These are phyloP conservation scores for Huntiella moniliformis DNA, from an alignment of 2,329 filamentous ascomycete genomes.

Conservation along the genomic window DNA sequence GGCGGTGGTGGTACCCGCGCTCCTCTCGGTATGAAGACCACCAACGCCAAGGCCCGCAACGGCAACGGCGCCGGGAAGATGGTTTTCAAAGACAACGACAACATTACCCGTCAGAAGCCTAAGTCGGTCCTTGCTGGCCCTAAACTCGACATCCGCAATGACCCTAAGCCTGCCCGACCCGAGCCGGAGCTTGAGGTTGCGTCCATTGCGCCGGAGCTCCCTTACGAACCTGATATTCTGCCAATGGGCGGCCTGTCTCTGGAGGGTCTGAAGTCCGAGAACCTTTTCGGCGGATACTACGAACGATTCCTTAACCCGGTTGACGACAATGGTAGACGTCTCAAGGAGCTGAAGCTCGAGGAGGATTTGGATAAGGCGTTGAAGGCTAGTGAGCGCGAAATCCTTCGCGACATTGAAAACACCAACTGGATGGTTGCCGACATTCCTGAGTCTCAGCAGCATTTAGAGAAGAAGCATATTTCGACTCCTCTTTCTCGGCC, in stretches of 20 bases:
- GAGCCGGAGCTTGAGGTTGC: slow-evolving; percentile 79
- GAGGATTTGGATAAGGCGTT: slow-evolving; percentile 31
- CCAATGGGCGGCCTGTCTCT: slow-evolving; percentile 37
- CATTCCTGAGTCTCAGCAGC: slow-evolving; percentile 26
- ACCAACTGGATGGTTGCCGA: slow-evolving; percentile 42
- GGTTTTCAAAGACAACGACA: slow-evolving; percentile 39
- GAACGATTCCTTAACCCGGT: slow-evolving; percentile 41
- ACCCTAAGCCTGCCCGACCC: slow-evolving; percentile 18
- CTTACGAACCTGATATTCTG: slow-evolving; percentile 52
- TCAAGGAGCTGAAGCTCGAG: slow-evolving; percentile 41
- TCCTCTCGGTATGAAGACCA: slow-evolving; percentile 83
- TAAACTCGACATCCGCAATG: slow-evolving; percentile 20
- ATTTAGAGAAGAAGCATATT: slow-evolving; percentile 3
- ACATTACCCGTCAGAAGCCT: slow-evolving; percentile 30
- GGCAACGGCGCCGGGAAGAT: slow-evolving; percentile 47
- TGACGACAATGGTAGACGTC: slow-evolving; percentile 48
- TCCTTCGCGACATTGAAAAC: slow-evolving; percentile 45
- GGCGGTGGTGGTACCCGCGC: slow-evolving; percentile 42
- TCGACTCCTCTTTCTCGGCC: slow-evolving; percentile 20
- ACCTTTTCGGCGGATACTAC: slow-evolving; percentile 43
- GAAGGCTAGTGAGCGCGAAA: slow-evolving; percentile 44
- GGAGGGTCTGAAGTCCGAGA: slow-evolving; percentile 37
- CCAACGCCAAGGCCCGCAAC: slow-evolving; percentile 63
- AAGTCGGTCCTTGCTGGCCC: slow-evolving; percentile 34
- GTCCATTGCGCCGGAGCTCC: slow-evolving; percentile 47